Percentiles rank a stretch among this genome's conserved stretches.
Conservation (phyloP, 2,329 filamentous ascomycete species). For the Periconia sp. region DNA sequence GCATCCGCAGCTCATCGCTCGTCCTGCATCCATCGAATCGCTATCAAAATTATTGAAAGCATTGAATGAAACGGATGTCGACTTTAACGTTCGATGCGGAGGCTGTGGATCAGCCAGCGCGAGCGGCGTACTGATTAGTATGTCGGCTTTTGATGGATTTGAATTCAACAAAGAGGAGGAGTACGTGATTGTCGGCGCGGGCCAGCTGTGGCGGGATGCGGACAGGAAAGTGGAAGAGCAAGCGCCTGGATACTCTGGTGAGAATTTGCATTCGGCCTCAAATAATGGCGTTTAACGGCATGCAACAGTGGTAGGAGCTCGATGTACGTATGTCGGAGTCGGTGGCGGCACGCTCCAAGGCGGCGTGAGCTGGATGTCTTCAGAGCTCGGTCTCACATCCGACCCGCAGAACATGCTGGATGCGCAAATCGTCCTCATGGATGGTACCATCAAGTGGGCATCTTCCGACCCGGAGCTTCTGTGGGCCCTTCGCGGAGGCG, state of each 20-base stretch:
- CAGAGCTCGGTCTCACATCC: conserved; percentile 46
- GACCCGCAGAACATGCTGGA: conserved; percentile 52
- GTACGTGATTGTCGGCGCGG: too few species aligned
- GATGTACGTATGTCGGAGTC: conserved; percentile 49
- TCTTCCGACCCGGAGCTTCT: conserved; percentile 48
- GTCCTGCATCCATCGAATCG: too few species aligned
- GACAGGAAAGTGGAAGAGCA: conserved; percentile 36
- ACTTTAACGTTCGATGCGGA: too few species aligned
- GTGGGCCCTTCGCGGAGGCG: conserved; percentile 51
- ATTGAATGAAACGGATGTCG: conserved; percentile 40
- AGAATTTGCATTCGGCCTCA: neutral
- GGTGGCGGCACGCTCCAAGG: conserved; percentile 45
- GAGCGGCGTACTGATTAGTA: too few species aligned
- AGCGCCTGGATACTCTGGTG: conserved; percentile 43
- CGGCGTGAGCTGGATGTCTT: conserved; percentile 49
- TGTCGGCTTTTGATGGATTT: too few species aligned
- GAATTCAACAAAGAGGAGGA: too few species aligned
- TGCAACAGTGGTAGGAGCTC: conserved; percentile 36
- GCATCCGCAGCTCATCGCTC: conserved; percentile 42
- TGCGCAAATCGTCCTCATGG: conserved; percentile 45
- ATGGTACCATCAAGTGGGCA: conserved; percentile 48
- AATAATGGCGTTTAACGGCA: too few species aligned
- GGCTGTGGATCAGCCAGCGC: too few species aligned
- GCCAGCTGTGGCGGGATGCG: too few species aligned
- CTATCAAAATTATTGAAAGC: conserved; percentile 38